Percentiles rank a stretch among this genome's conserved stretches.
Conservation (phyloP, 192 early-diverging fungal genomes). For the Backusella liffmaniae region DNA sequence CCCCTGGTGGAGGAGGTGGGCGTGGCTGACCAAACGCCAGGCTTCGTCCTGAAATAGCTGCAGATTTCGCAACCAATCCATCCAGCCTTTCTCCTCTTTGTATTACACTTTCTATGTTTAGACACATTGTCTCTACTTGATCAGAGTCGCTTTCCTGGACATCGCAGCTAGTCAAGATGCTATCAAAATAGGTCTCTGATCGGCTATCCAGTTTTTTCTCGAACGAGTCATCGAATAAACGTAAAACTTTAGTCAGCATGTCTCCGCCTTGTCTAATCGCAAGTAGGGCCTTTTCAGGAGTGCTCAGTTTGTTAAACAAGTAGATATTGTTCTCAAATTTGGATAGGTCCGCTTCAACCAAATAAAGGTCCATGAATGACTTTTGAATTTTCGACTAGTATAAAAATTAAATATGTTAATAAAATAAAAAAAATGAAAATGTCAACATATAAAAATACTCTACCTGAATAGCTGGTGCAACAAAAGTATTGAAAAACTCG, state of each 20-base stretch:
- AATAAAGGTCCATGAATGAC: constrained; percentile 45
- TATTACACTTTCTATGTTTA: neutral
- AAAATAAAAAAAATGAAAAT: too few species aligned
- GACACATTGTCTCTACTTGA: neutral
- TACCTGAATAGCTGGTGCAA: constrained; percentile 46
- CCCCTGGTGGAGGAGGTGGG: neutral
- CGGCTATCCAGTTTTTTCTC: neutral
- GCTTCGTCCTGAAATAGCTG: neutral
- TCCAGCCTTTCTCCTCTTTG: neutral
- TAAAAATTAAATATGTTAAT: neutral
- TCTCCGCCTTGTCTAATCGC: constrained; percentile 30
- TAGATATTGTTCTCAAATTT: constrained; percentile 25
- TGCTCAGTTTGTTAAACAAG: constrained; percentile 30
- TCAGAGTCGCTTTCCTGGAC: neutral
- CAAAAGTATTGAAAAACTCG: constrained; percentile 36
- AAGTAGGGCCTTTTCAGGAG: constrained; percentile 46
- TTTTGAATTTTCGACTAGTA: constrained; percentile 47
- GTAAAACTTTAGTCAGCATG: constrained; percentile 21
- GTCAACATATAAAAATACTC: neutral
- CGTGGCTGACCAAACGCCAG: neutral
- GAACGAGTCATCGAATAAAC: constrained; percentile 28
- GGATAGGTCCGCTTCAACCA: constrained; percentile 37
- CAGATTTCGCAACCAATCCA: neutral
- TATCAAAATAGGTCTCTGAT: neutral
- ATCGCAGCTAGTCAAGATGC: neutral